Evolutionary conservation across 2,329 filamentous ascomycete genomes (phyloP).

Genomic region (Diplocarpon rosae): DNA sequence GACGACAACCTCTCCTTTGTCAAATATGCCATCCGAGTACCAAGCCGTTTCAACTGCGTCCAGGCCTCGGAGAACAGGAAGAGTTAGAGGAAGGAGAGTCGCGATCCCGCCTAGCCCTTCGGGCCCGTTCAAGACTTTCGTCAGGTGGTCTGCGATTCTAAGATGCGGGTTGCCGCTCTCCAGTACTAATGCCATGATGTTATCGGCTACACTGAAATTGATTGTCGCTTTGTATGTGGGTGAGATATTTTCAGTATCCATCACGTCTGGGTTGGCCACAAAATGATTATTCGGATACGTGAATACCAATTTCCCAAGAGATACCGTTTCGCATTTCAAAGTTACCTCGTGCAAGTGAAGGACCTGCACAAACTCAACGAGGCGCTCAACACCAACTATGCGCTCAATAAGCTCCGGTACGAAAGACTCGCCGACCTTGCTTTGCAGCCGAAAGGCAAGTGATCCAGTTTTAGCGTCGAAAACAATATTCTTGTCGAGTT

Average conservation of each 20-base stretch:
- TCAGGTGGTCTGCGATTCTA: conserved; percentile 48
- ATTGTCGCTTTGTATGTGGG: conserved; percentile 42
- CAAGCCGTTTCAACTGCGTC: conserved; percentile 48
- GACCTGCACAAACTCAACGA: conserved; percentile 59
- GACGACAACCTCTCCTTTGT: conserved; percentile 38
- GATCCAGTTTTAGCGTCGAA: conserved; percentile 22
- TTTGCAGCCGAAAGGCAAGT: conserved; percentile 26
- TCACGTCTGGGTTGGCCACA: conserved; percentile 11
- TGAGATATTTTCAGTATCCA: conserved; percentile 12
- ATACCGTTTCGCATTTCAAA: conserved; percentile 47
- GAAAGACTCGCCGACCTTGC: conserved; percentile 23
- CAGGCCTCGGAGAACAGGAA: conserved; percentile 53
- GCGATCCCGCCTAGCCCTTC: conserved; percentile 40
- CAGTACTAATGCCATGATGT: conserved; percentile 45
- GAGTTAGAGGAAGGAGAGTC: conserved; percentile 45
- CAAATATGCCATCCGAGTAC: conserved; percentile 28
- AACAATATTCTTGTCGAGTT: conserved; percentile 25
- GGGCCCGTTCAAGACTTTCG: conserved; percentile 43
- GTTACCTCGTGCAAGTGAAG: conserved; percentile 45
- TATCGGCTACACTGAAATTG: conserved; percentile 40
- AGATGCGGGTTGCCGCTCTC: conserved; percentile 56
- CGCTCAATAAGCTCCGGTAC: conserved; percentile 23
- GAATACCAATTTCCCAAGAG: conserved; percentile 54
- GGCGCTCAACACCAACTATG: conserved; percentile 49
- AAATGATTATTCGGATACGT: conserved; percentile 42